Base-by-base conservation (phyloP, 2,329 filamentous ascomycete genomes). In the Colletotrichum sp. region DNA sequence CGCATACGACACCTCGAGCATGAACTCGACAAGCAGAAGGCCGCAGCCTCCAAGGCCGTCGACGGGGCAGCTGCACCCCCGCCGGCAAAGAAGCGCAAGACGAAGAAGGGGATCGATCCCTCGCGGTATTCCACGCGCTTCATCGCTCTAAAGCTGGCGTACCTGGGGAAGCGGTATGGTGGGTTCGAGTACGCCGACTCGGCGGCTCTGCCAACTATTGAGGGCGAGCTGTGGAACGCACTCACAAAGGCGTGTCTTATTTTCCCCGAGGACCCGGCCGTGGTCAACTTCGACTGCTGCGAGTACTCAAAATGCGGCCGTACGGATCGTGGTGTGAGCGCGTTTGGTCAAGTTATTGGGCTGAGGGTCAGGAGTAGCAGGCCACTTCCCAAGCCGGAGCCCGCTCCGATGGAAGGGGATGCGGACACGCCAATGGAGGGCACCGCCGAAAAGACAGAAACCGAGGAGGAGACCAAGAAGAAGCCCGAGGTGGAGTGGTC, bases 271-370 rank as follows among this genome's bases (percentile, higher is more conserved):
- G 88, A 89, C 79, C 88, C 88, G 21, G 88, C 91, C 12, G 85
- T 90, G 69, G 88, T 98, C 30, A 93, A 95, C 83, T 98, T 95
- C 90, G 92, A 94, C 38, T 93, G 93, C 9, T 96, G 93, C 83
- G 94, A 98, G 76, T 99, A 98, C 84, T 96, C 94, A 43, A 99
- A 99, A 84, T 98, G 96, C 81, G 97, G 97, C 3, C 90, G 97
- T 77, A 99, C 97, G 21, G 97, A 99, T 83, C 90, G 93, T 70
- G 97, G 97, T 15, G 97, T 99, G 43, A 98, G 96, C 84, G 96
- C 97, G 5, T 99, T 99, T 86, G 97, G 97, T 0, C 97, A 99
- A 87, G 97, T 99, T 73, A 92, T 99, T 81, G 94, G 93, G 1
- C 86, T 99, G 55, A 88, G 94, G 71, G 93, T 99, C 18, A 89